Base-by-base conservation (phyloP, 306 rosid genomes). In the Boehmeria nivea region DNA sequence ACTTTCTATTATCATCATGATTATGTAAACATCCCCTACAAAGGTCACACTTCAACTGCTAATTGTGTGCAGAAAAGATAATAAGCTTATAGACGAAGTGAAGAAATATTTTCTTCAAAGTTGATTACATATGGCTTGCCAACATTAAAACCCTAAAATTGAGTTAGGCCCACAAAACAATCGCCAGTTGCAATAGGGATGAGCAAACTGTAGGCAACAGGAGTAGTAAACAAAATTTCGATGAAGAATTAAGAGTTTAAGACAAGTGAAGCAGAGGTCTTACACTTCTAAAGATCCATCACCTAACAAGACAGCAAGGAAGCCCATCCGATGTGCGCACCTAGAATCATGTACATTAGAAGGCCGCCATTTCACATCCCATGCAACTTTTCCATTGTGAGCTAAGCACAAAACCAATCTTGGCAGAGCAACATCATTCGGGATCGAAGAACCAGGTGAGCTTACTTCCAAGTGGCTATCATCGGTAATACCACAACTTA, bases 351-450 rank as follows among this genome's bases (percentile, higher is more conserved):
- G 24, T 53, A 25, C 52, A 61, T 60, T 61, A 27, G 50, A 34
- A 75, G 96, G 99, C 57, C 69, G 73, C 99, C 99, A 91, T 73
- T 91, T 91, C 70, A 84, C 80, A 85, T 91, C 96, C 99, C 99
- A 91, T 54, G 95, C 93, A 59, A 91, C 93, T 81, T 83, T 87
- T 60, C 96, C 99, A 63, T 84, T 83, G 78, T 87, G 96, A 54
- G 99, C 96, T 57, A 87, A 76, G 80, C 96, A 74, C 57, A 72
- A 55, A 53, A 79, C 81, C 9, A 87, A 49, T 75, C 87, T 72
- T 18, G 96, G 99, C 78, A 82, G 72, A 69, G 89, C 71, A 31
- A 78, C 70, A 59, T 78, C 69, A 31, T 54, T 70, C 21, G 80
- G 74, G 83, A 77, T 50, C 19, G 74, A 67, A 76, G 54, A 57